Evolutionary conservation across 192 early-diverging fungal genomes (phyloP).

Genomic region (Coemansia sp.): DNA sequence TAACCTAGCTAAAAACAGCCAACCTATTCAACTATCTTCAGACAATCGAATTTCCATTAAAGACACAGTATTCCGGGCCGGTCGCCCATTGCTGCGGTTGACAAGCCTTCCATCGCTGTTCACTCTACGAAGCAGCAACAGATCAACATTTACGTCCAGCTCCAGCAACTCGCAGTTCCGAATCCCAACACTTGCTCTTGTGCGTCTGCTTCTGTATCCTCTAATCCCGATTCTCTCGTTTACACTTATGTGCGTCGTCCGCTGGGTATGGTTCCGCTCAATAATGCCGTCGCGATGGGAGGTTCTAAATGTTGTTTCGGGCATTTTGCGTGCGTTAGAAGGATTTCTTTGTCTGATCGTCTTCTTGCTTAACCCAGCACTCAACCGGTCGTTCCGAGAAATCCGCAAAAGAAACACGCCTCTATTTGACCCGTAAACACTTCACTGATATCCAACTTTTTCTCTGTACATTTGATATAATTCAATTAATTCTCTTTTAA

Average conservation of each 20-base stretch:
- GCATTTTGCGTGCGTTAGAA: conserved; percentile 34
- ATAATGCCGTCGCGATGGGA: conserved; percentile 45
- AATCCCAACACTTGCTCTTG: conserved; percentile 38
- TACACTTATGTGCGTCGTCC: conserved; percentile 49
- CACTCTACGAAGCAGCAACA: conserved; percentile 17
- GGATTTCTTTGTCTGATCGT: conserved; percentile 48
- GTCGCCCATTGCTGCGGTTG: conserved; percentile 16
- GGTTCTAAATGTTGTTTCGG: conserved; percentile 41
- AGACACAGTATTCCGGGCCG: not conserved
- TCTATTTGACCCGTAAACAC: conserved; percentile 14
- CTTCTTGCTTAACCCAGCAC: conserved; percentile 45
- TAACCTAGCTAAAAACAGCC: not conserved
- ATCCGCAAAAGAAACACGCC: conserved; percentile 46
- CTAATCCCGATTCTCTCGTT: conserved; percentile 46
- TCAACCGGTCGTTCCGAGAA: conserved; percentile 48
- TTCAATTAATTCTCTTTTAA: no score
- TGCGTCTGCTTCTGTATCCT: conserved; percentile 44
- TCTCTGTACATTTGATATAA: no score
- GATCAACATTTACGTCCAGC: conserved; percentile 11
- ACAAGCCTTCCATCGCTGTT: conserved; percentile 18
- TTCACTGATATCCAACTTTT: no score
- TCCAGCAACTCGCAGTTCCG: conserved; percentile 26
- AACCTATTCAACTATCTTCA: not conserved
- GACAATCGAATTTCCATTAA: not conserved
- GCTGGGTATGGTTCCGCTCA: conserved; percentile 49